Conservation (phyloP, 78 protist species). For the Speleostelium caveatum region DNA sequence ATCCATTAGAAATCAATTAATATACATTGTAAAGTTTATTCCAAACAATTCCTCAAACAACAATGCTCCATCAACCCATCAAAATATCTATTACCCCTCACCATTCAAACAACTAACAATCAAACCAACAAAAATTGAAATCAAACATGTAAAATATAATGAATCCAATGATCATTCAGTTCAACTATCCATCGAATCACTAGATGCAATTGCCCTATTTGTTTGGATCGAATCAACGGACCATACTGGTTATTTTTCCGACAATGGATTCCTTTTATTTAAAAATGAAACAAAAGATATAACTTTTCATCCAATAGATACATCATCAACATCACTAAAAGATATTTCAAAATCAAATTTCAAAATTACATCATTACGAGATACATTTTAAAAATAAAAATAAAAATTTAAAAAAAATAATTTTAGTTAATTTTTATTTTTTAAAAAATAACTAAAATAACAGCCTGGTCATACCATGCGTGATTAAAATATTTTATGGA, state of each 20-base stretch:
- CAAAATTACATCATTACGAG: conserved; percentile 5
- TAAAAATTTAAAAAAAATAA: no score
- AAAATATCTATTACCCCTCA: conserved; percentile 34
- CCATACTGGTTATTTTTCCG: conserved; percentile 28
- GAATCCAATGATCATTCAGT: neutral
- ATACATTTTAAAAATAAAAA: conserved; percentile 8
- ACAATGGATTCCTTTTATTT: conserved; percentile 54
- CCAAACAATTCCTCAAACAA: neutral
- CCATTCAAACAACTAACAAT: conserved; percentile 42
- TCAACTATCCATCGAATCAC: conserved; percentile 8
- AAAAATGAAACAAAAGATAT: conserved; percentile 17
- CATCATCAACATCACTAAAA: no score
- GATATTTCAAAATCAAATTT: neutral
- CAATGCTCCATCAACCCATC: neutral
- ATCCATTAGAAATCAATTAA: neutral
- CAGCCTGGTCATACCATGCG: no score
- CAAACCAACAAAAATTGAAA: conserved; percentile 4
- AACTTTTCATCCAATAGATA: conserved; percentile 28
- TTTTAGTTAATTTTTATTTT: no score
- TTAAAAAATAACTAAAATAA: no score
- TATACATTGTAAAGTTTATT: neutral
- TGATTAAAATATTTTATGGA: no score
- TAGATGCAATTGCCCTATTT: conserved; percentile 42
- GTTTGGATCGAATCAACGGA: conserved; percentile 40
- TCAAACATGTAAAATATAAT: neutral